Base-by-base conservation (phyloP, 2,329 filamentous ascomycete genomes). In the Colletotrichum simmondsii region DNA sequence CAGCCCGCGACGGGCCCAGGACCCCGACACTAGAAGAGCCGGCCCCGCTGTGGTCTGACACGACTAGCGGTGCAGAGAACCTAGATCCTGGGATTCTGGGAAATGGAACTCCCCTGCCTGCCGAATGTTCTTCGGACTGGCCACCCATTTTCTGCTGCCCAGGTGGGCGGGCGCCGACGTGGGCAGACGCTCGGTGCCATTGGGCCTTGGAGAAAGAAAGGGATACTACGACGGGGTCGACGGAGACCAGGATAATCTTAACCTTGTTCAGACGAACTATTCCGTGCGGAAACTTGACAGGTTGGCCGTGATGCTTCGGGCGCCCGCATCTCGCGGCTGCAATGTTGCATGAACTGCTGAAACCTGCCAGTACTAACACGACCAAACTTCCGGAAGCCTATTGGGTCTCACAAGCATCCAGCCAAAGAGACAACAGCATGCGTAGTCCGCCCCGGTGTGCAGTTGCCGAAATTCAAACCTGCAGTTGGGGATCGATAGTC, bases 221-320 rank as follows among this genome's bases (percentile, higher is more conserved):
- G 30, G 37, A 12, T 42, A 28, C 62, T 35, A 42, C 24, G 24
- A 16, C 37, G 49, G 30, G 12, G 52, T 42, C 35, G 49, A 14
- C 56, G 60, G 58, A 42, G 32, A 42, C 58, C 30, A 16, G 7
- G 22, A n/a, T 53, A 54, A 65, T 57, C 10, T 59, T 46, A 65
- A 65, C 54, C 42, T 65, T 70, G 22, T 65, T 70, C 61, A 52
- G 61, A 65, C 56, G 68, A 65, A 70, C 54, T 5, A 16, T 35
- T 35, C 32, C 32, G 32, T 35, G 11, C 32, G 32, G 32, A 35
- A 35, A 35, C 28, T 2, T 14, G 19, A 37, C n/a, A 6, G 46
- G 16, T 52, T 69, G n/a, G 52, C 24, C 66, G 52, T 12, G 49
- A 42, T 42, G 37, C 16, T 42, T 42, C 37, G 37, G 16, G 37